Percentiles rank a stretch among this genome's conserved stretches.
Evolutionary conservation across 192 early-diverging fungal genomes (phyloP).

Genomic region (Backusella parvicylindrica): DNA sequence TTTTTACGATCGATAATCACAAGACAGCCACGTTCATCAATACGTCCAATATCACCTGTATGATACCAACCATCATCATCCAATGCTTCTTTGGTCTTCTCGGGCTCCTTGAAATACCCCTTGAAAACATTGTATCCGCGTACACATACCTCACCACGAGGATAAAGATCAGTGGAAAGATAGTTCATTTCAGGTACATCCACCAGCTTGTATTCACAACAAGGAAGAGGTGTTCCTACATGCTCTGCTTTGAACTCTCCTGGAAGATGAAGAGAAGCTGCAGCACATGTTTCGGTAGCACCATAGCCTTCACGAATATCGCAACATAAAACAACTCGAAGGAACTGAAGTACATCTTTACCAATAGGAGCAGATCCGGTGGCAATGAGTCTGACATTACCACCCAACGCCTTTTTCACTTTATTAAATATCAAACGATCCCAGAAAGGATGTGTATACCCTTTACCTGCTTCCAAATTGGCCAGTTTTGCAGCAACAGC

Average conservation of each 20-base stretch:
- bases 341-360: constrained; percentile 61
- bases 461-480: constrained; percentile 49
- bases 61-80: constrained; percentile 85
- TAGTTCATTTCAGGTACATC: constrained; percentile 92
- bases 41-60: constrained; percentile 53
- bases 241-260: constrained; percentile 59
- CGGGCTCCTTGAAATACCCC: constrained; percentile 83
- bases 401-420: constrained; percentile 76
- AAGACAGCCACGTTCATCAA: constrained; percentile 51
- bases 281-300: constrained; percentile 45
- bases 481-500: constrained; percentile 64
- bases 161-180: constrained; percentile 63
- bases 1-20: constrained; percentile 85
- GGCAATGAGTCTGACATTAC: constrained; percentile 58
- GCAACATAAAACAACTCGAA: constrained; percentile 64
- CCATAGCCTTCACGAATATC: constrained; percentile 60
- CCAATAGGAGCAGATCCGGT: constrained; percentile 74
- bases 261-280: constrained; percentile 23
- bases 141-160: constrained; percentile 88
- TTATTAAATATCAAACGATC: constrained; percentile 87
- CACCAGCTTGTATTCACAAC: constrained; percentile 74
- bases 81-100: constrained; percentile 77
- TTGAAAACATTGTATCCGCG: constrained; percentile 69
- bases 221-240: constrained; percentile 63
- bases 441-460: constrained; percentile 75